A percentile compares a stretch with the other conserved stretches of the same genome.
These are phyloP conservation scores for Fraxinus angustifolia DNA, from an alignment of 305 asterid genomes.

Conservation along the genomic window DNA sequence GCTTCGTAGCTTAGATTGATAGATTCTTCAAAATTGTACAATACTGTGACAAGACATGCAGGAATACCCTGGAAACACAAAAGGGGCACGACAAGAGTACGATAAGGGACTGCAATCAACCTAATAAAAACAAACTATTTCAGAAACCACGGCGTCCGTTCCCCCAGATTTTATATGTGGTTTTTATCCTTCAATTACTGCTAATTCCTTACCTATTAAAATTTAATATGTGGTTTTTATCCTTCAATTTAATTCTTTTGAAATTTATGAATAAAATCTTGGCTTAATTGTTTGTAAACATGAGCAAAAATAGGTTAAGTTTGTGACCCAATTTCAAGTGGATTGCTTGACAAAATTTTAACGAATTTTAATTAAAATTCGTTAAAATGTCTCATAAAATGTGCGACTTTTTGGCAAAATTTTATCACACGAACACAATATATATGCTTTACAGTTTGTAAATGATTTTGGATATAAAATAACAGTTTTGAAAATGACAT, in stretches of 20 bases:
- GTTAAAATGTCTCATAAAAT: neutral
- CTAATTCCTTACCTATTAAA: neutral
- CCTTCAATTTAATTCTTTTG: neutral
- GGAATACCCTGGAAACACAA: slow-evolving; percentile 4
- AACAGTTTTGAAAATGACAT: neutral
- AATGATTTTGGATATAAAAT: neutral
- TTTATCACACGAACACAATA: neutral
- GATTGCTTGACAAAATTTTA: neutral
- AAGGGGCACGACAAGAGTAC: neutral
- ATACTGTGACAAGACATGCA: neutral
- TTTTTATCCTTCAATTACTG: neutral
- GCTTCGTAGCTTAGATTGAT: neutral
- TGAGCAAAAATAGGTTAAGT: neutral
- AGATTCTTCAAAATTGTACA: neutral
- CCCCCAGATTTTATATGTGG: slow-evolving; percentile 1
- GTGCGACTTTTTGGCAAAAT: neutral
- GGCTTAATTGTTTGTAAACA: neutral
- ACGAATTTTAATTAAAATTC: too few relatives aligned
- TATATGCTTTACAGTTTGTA: neutral
- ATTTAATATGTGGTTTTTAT: too few relatives aligned
- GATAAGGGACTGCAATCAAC: neutral
- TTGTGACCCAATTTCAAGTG: neutral
- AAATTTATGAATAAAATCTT: too few relatives aligned
- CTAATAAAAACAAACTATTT: neutral
- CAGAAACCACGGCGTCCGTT: neutral